Evolutionary conservation across 1,139 yeast species (phyloP).

Genomic region (Schwanniomyces etchellsii): DNA sequence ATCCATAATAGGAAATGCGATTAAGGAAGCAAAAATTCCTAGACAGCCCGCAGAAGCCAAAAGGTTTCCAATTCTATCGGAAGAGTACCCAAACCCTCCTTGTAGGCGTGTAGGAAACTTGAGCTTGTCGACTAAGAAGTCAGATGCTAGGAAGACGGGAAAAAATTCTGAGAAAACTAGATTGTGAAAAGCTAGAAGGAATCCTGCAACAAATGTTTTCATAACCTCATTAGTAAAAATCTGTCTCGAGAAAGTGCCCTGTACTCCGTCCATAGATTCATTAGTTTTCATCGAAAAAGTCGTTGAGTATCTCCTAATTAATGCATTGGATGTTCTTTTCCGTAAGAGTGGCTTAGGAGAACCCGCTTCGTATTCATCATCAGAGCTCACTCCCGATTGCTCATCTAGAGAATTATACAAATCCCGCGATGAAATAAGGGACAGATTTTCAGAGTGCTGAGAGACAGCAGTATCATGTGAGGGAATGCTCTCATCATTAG

Average conservation of each 20-base stretch:
- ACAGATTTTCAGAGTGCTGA: not conserved
- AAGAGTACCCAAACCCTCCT: constrained; percentile 30
- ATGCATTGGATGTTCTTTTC: constrained; percentile 34
- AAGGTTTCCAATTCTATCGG: constrained; percentile 48
- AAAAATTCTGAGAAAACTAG: constrained; percentile 53
- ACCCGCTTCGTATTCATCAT: constrained; percentile 20
- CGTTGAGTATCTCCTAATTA: constrained; percentile 37
- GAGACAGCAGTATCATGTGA: not conserved
- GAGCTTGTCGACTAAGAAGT: constrained; percentile 26
- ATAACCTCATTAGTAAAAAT: constrained; percentile 33
- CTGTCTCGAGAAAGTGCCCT: constrained; percentile 8
- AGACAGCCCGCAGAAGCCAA: constrained; percentile 52
- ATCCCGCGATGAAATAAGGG: not conserved
- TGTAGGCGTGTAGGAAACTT: constrained; percentile 30
- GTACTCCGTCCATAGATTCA: constrained; percentile 5
- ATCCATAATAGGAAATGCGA: constrained; percentile 53
- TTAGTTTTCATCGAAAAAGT: constrained; percentile 7
- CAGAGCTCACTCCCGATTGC: constrained; percentile 10
- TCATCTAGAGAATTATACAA: constrained; percentile 8
- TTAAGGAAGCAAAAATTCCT: constrained; percentile 47
- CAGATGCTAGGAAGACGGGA: constrained; percentile 55
- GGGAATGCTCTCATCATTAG: not conserved
- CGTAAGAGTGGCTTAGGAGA: constrained; percentile 9
- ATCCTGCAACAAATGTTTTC: constrained; percentile 35
- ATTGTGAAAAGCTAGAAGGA: constrained; percentile 44